Evolutionary conservation across 805 yeast species (phyloP).

Genomic region (Wickerhamomyces kurtzmanii): DNA sequence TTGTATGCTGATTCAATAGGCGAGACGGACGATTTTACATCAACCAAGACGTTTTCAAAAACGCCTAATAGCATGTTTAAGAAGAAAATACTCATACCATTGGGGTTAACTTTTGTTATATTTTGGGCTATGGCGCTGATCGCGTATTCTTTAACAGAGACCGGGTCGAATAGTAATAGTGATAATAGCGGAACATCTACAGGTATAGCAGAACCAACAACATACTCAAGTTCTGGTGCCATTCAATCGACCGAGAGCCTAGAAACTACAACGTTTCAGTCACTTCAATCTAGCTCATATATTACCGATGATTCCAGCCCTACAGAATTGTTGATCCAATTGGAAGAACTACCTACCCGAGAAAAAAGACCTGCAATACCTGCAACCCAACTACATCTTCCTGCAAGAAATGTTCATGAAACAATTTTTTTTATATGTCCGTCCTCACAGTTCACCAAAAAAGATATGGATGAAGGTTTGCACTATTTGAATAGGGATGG

Average conservation of each 20-base stretch:
- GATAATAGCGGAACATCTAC: neutral
- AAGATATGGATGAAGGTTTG: conserved; percentile 33
- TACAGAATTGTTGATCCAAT: conserved; percentile 1
- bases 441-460: too few relatives aligned
- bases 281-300: too few relatives aligned
- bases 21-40: conserved; percentile 2
- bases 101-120: neutral
- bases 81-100: too few relatives aligned
- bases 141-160: neutral
- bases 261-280: too few relatives aligned
- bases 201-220: neutral
- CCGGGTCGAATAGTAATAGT: neutral
- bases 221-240: too few relatives aligned
- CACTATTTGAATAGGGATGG: conserved; percentile 17
- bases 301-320: neutral
- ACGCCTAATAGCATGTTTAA: too few relatives aligned
- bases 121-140: conserved; percentile 1
- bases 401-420: too few relatives aligned
- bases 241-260: too few relatives aligned
- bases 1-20: conserved; percentile 6
- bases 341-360: conserved; percentile 4
- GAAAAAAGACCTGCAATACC: conserved; percentile 6
- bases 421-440: too few relatives aligned
- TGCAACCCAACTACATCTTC: too few relatives aligned
- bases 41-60: too few relatives aligned